A percentile compares a stretch with the other conserved stretches of the same genome.
Conservation (phyloP, 2,329 filamentous ascomycete genomes). For the Chaetomiaceae sp. region DNA sequence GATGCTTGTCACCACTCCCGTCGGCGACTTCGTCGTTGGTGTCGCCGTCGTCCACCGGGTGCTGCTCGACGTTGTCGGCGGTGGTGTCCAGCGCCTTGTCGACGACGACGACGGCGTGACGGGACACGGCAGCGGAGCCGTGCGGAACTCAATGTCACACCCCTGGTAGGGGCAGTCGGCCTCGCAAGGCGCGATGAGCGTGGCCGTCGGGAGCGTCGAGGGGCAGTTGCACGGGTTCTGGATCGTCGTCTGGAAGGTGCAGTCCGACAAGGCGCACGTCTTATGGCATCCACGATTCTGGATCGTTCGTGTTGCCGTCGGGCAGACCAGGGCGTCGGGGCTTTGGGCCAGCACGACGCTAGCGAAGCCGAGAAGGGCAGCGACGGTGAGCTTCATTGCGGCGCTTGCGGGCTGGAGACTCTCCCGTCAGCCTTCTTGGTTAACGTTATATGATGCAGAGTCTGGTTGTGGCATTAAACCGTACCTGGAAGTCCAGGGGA, state of each 20-base stretch:
- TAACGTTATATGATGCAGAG: background rate
- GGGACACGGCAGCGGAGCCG: slow-evolving; percentile 22
- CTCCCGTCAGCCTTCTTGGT: background rate
- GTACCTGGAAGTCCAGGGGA: slow-evolving; percentile 5
- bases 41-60: slow-evolving; percentile 14
- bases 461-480: background rate
- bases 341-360: slow-evolving; percentile 19
- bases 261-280: slow-evolving; percentile 26
- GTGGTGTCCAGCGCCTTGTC: no score
- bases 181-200: slow-evolving; percentile 28
- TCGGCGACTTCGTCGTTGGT: slow-evolving; percentile 19
- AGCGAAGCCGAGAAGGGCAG: slow-evolving; percentile 13
- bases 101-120: slow-evolving; percentile 18
- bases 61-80: slow-evolving; percentile 27
- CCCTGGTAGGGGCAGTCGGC: slow-evolving; percentile 29
- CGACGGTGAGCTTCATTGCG: slow-evolving; percentile 20
- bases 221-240: slow-evolving; percentile 30
- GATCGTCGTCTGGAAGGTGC: slow-evolving; percentile 27
- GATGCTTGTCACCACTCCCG: slow-evolving; percentile 22
- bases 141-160: slow-evolving; percentile 28
- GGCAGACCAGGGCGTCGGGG: slow-evolving; percentile 19
- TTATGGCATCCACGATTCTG: slow-evolving; percentile 25
- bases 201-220: slow-evolving; percentile 26
- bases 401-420: background rate
- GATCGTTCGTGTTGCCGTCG: slow-evolving; percentile 28